These are phyloP conservation scores for Rhizopogon roseolus DNA, from an alignment of 768 basidiomycete genomes.

Conservation along the genomic window DNA sequence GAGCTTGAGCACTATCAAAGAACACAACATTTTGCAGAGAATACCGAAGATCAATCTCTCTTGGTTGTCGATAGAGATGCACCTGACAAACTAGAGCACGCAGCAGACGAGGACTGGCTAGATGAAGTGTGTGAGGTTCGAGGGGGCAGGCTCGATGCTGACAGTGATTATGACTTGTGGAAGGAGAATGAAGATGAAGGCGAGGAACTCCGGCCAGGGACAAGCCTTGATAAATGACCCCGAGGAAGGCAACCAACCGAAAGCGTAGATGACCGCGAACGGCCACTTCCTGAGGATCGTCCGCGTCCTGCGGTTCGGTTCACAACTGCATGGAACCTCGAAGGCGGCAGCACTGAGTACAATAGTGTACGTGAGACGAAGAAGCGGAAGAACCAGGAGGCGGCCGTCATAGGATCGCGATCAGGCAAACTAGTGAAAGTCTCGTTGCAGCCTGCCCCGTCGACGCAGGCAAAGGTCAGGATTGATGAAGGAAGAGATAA, in stretches of 20 bases:
- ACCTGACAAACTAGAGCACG: constrained; percentile 14
- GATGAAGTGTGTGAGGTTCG: constrained; percentile 23
- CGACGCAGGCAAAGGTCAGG: constrained; percentile 19
- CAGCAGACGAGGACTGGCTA: constrained; percentile 18
- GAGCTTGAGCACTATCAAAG: constrained; percentile 7
- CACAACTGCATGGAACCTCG: not conserved
- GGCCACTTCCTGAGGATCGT: constrained; percentile 3
- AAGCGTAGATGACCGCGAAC: not conserved
- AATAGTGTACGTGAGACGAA: constrained; percentile 4
- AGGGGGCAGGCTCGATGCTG: constrained; percentile 19
- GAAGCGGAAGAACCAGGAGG: constrained; percentile 6
- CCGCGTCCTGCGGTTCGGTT: not conserved
- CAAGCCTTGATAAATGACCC: constrained; percentile 8
- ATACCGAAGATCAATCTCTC: constrained; percentile 22
- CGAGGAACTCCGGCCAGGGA: not conserved
- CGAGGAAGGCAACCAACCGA: not conserved
- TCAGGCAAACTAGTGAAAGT: constrained; percentile 8
- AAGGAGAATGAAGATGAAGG: constrained; percentile 17
- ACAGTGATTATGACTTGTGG: constrained; percentile 8
- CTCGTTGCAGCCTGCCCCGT: not conserved
- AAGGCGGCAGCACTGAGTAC: not conserved
- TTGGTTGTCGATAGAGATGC: constrained; percentile 24
- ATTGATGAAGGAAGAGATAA: constrained; percentile 2
- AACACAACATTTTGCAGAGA: not conserved
- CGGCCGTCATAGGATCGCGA: constrained; percentile 4